Evolutionary conservation across 2,329 filamentous ascomycete species (phyloP).

Genomic region (Amylocarpus encephaloides): DNA sequence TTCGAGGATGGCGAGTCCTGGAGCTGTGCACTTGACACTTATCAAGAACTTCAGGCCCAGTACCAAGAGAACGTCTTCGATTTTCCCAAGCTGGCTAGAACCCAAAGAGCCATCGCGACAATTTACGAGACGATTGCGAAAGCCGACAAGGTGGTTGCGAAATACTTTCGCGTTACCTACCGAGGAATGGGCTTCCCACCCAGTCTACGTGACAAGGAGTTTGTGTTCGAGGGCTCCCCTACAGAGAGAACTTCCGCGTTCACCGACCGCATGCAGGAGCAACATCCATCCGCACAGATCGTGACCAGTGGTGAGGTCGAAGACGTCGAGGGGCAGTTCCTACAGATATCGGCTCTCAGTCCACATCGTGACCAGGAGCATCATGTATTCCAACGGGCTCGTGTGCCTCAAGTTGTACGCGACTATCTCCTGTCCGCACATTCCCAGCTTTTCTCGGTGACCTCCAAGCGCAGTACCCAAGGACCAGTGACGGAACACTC

Average conservation of each 20-base stretch:
- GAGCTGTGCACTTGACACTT: constrained; percentile 80
- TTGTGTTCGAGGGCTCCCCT: constrained; percentile 78
- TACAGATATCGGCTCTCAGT: constrained; percentile 75
- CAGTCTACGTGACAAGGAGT: constrained; percentile 80
- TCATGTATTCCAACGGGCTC: constrained; percentile 80
- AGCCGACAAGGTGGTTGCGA: constrained; percentile 68
- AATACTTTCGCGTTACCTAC: constrained; percentile 89
- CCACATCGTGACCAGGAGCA: constrained; percentile 77
- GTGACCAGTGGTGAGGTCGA: constrained; percentile 63
- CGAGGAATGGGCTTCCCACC: constrained; percentile 82
- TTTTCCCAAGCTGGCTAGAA: constrained; percentile 82
- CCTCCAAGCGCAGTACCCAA: constrained; percentile 61
- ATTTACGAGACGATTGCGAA: constrained; percentile 86
- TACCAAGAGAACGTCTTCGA: constrained; percentile 89
- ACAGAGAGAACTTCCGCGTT: constrained; percentile 75
- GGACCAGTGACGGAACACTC: constrained; percentile 67
- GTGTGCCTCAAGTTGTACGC: constrained; percentile 74
- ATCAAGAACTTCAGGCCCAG: constrained; percentile 84
- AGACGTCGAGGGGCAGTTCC: constrained; percentile 83
- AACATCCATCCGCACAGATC: constrained; percentile 81
- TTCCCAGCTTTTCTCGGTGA: constrained; percentile 73
- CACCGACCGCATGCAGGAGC: constrained; percentile 84
- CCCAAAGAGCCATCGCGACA: constrained; percentile 83
- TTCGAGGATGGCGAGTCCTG: constrained; percentile 94
- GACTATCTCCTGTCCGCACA: constrained; percentile 78